Conservation (phyloP, 164 flowering plant species). For the Macadamia tetraphylla region DNA sequence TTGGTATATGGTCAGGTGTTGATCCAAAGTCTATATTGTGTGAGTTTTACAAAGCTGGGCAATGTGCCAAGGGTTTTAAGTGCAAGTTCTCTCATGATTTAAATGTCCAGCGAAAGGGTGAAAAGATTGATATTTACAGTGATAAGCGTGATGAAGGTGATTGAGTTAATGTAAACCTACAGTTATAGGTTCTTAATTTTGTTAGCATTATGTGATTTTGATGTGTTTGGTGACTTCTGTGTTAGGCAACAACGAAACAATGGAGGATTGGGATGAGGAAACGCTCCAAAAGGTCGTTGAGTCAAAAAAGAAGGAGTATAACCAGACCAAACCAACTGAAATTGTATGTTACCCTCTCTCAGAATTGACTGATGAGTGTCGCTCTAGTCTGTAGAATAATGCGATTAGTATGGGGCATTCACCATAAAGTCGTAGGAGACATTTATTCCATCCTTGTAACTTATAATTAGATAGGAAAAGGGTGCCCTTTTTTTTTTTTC, state of each 20-base stretch:
- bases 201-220: not conserved
- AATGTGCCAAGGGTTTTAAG: slow-evolving; percentile 91
- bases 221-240: not conserved
- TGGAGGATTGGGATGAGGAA: slow-evolving; percentile 99
- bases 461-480: too few species aligned
- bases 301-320: slow-evolving; percentile 72
- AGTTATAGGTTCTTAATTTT: too few species aligned
- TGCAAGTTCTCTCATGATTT: slow-evolving; percentile 98
- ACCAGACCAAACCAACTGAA: slow-evolving; percentile 91
- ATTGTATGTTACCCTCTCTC: slow-evolving; percentile 52
- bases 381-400: too few species aligned
- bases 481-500: too few species aligned
- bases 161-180: not conserved
- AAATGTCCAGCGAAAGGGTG: slow-evolving; percentile 92
- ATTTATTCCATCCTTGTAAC: too few species aligned
- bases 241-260: slow-evolving; percentile 34
- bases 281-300: slow-evolving; percentile 82
- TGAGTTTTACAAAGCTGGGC: slow-evolving; percentile 88
- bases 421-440: too few species aligned
- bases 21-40: slow-evolving; percentile 97
- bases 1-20: slow-evolving; percentile 54
- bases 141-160: slow-evolving; percentile 87
- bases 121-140: slow-evolving; percentile 89
- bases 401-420: too few species aligned
- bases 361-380: not conserved